phyloP scores from a whole-genome alignment of 768 basidiomycete genomes.

The Cantharellus anzutake region DNA sequence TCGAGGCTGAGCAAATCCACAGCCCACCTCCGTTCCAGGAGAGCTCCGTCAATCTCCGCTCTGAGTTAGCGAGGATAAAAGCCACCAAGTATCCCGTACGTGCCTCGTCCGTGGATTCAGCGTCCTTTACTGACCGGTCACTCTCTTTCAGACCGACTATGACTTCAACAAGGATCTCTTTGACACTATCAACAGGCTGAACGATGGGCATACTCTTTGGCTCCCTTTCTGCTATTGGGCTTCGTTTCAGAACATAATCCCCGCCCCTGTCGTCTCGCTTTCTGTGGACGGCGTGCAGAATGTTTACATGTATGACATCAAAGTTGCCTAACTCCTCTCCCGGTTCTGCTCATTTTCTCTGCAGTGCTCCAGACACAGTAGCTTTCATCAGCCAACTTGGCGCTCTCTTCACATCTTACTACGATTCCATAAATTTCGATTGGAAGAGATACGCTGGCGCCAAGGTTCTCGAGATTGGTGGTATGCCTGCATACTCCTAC shows the following conservation, averaged over 20 bases:
- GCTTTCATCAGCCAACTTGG: constrained; percentile 31
- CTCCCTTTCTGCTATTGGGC: constrained; percentile 35
- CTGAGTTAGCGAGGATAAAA: constrained; percentile 29
- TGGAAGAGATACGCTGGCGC: constrained; percentile 45
- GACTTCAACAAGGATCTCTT: constrained; percentile 42
- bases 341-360: too few relatives aligned
- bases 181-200: constrained; percentile 33
- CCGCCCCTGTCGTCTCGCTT: constrained; percentile 34
- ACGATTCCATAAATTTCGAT: constrained; percentile 31
- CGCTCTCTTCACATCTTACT: constrained; percentile 25
- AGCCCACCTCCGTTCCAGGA: constrained; percentile 34
- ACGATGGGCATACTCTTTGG: constrained; percentile 51
- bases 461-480: constrained; percentile 33
- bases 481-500: constrained; percentile 32
- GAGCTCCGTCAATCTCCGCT: constrained; percentile 30
- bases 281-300: constrained; percentile 27
- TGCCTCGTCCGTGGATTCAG: background rate
- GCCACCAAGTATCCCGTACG: constrained; percentile 27
- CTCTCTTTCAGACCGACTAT: constrained; percentile 33
- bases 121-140: constrained; percentile 2
- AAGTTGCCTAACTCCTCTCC: too few relatives aligned
- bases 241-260: constrained; percentile 33
- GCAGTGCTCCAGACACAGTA: constrained; percentile 29
- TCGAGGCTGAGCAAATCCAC: constrained; percentile 31
- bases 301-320: constrained; percentile 32